Conservation (phyloP, 768 basidiomycete genomes). For the Kondoa subrosea region DNA sequence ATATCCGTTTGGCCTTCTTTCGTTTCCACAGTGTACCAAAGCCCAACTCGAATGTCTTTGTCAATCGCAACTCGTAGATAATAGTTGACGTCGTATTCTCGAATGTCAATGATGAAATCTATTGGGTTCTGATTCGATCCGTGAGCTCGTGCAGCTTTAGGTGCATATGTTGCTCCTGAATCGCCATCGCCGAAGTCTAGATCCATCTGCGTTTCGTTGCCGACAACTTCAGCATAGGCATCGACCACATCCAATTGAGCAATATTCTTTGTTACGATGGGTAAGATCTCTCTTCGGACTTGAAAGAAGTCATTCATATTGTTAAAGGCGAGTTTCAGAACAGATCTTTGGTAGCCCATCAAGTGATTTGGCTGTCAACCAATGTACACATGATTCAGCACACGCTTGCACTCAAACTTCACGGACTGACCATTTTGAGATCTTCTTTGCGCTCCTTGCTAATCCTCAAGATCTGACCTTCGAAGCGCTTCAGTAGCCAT, state of each 20-base stretch:
- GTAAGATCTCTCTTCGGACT: constrained; percentile 72
- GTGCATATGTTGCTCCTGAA: constrained; percentile 14
- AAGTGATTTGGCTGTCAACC: constrained; percentile 62
- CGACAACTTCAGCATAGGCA: constrained; percentile 88
- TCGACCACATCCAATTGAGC: constrained; percentile 89
- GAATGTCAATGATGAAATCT: constrained; percentile 79
- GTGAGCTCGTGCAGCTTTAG: constrained; percentile 11
- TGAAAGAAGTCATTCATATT: constrained; percentile 82
- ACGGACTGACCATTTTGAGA: constrained; percentile 45
- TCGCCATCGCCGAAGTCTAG: constrained; percentile 33
- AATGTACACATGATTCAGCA: neutral
- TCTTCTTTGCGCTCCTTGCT: constrained; percentile 77
- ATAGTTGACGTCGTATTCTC: constrained; percentile 94
- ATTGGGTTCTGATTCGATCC: constrained; percentile 44
- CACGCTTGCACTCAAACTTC: neutral
- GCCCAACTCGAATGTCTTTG: constrained; percentile 86
- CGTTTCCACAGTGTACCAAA: constrained; percentile 86
- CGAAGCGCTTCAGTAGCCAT: constrained; percentile 84
- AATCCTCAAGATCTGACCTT: constrained; percentile 65
- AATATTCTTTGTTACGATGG: constrained; percentile 73
- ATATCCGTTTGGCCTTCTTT: constrained; percentile 52
- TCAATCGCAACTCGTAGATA: constrained; percentile 98
- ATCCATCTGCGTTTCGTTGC: constrained; percentile 39
- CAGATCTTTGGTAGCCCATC: constrained; percentile 78
- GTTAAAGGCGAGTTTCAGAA: constrained; percentile 72